Percentiles rank a stretch among this genome's conserved stretches.
Evolutionary conservation across 2,329 filamentous ascomycete species (phyloP).

Genomic region (Claviceps digitariae): DNA sequence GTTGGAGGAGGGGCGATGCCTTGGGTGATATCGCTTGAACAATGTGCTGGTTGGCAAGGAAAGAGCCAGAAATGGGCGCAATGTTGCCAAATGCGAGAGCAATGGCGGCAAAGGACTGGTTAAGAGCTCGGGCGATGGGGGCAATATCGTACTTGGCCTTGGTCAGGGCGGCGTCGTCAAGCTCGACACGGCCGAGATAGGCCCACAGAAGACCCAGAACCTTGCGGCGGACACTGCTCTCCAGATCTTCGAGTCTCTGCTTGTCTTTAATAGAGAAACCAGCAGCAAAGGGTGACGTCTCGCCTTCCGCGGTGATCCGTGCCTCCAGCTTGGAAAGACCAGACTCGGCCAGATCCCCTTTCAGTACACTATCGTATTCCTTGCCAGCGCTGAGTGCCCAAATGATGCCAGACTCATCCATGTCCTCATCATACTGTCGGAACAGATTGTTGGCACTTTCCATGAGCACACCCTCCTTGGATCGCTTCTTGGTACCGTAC

Average conservation of each 20-base stretch:
- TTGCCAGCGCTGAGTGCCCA: slow-evolving; percentile 71
- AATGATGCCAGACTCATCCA: slow-evolving; percentile 68
- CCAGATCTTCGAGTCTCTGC: slow-evolving; percentile 63
- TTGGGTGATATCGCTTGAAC: slow-evolving; percentile 80
- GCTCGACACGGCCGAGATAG: slow-evolving; percentile 77
- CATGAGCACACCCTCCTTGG: slow-evolving; percentile 84
- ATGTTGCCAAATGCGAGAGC: slow-evolving; percentile 78
- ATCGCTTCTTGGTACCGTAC: slow-evolving; percentile 90
- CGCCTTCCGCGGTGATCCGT: slow-evolving; percentile 52
- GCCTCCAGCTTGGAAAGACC: slow-evolving; percentile 76
- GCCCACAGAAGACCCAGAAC: slow-evolving; percentile 86
- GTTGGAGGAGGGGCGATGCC: slow-evolving; percentile 77
- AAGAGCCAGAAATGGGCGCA: slow-evolving; percentile 67
- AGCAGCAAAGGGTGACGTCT: slow-evolving; percentile 33
- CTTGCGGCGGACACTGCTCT: slow-evolving; percentile 71
- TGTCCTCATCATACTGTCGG: slow-evolving; percentile 76
- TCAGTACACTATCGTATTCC: slow-evolving; percentile 67
- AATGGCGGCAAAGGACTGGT: slow-evolving; percentile 76
- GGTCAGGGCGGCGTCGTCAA: slow-evolving; percentile 65
- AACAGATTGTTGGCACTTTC: slow-evolving; percentile 92
- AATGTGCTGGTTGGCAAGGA: slow-evolving; percentile 69
- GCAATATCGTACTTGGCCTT: slow-evolving; percentile 82
- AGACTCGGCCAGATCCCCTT: slow-evolving; percentile 64
- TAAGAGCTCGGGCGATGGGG: slow-evolving; percentile 72
- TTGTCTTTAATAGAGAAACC: slow-evolving; percentile 62